Percentiles rank a stretch among this genome's conserved stretches.
Conservation (phyloP, 345 rosid species). For the Angophora floribunda region DNA sequence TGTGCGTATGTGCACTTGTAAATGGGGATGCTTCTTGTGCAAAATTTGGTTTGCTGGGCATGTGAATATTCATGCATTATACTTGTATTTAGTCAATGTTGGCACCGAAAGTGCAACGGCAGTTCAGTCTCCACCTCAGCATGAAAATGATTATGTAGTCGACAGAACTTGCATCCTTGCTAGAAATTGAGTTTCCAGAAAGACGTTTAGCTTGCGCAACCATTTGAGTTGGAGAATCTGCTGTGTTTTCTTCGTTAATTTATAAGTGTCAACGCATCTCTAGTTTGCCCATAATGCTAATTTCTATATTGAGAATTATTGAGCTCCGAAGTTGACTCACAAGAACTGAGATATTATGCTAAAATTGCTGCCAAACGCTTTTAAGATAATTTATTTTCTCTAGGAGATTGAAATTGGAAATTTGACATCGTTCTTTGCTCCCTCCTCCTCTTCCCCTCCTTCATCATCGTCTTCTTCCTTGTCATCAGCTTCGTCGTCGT, state of each 20-base stretch:
- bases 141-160: not conserved
- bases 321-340: not conserved
- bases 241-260: too few species aligned
- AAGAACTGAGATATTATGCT: not conserved
- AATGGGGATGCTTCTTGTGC: not conserved
- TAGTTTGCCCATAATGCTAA: not conserved
- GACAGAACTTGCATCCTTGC: not conserved
- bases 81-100: not conserved
- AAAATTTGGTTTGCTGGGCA: not conserved
- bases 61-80: not conserved
- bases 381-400: not conserved
- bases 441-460: too few species aligned
- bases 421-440: too few species aligned
- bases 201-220: too few species aligned
- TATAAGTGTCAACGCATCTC: not conserved
- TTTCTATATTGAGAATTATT: not conserved
- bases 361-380: not conserved
- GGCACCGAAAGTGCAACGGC: not conserved
- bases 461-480: too few species aligned
- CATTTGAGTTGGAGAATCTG: too few species aligned
- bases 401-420: not conserved
- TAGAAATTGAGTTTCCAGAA: too few species aligned
- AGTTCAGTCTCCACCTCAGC: not conserved
- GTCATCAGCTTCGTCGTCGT: too few species aligned
- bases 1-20: not conserved